Percentiles rank a stretch among this genome's conserved stretches.
phyloP scores from a whole-genome alignment of 805 yeast genomes.

The Candida sonorensis region DNA sequence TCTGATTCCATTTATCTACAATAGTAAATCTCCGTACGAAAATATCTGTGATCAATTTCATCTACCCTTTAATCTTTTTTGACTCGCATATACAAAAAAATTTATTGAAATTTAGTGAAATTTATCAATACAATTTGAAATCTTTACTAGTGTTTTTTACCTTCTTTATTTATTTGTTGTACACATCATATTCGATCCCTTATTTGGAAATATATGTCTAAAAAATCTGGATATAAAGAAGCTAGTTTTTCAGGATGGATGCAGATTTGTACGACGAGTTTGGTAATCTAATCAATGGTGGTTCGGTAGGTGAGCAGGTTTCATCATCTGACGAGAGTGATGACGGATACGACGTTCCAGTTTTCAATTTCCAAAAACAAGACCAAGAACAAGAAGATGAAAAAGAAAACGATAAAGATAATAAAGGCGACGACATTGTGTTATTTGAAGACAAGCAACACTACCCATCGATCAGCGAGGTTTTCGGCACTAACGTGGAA shows the following conservation, averaged over 20 bases:
- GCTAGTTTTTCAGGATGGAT: constrained; percentile 33
- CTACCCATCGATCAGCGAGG: constrained; percentile 36
- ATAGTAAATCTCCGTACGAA: too few species aligned
- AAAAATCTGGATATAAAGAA: not conserved
- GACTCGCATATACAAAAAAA: too few species aligned
- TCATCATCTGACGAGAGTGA: constrained; percentile 17
- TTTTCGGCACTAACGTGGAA: constrained; percentile 60
- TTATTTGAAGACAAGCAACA: constrained; percentile 39
- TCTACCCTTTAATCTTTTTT: too few species aligned
- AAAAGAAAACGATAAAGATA: constrained; percentile 12
- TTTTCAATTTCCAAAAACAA: constrained; percentile 4
- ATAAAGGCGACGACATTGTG: constrained; percentile 21
- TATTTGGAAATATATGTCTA: too few species aligned
- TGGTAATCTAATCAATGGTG: constrained; percentile 59
- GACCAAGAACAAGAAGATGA: constrained; percentile 17
- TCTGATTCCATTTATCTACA: too few species aligned
- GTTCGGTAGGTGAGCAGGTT: constrained; percentile 38
- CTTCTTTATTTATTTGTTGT: too few species aligned
- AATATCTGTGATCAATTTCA: too few species aligned
- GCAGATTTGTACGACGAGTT: constrained; percentile 77
- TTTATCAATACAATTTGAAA: too few species aligned
- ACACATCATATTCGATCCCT: too few species aligned
- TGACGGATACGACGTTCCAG: constrained; percentile 3
- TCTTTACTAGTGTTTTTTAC: too few species aligned
- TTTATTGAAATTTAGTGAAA: too few species aligned